phyloP scores from a whole-genome alignment of 768 basidiomycete species.

The Psilocybe tampanensis region DNA sequence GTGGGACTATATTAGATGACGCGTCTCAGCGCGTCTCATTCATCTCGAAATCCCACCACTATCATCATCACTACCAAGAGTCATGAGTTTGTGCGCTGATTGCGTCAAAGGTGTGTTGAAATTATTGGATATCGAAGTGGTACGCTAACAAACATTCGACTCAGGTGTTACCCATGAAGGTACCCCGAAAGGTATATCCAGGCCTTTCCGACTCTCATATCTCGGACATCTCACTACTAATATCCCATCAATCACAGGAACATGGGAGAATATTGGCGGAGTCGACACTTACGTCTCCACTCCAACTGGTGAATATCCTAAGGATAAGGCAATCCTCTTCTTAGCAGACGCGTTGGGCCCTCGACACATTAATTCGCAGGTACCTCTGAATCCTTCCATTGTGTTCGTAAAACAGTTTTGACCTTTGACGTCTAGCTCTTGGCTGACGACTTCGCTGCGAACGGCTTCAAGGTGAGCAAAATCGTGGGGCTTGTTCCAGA shows the following conservation, averaged over 20 bases:
- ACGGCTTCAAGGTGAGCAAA: conserved; percentile 42
- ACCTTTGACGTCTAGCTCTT: conserved; percentile 31
- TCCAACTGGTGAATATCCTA: conserved; percentile 50
- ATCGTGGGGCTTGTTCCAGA: no score
- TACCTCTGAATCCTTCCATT: background rate
- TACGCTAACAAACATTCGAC: background rate
- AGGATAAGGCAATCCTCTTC: conserved; percentile 59
- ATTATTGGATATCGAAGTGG: background rate
- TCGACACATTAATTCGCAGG: conserved; percentile 26
- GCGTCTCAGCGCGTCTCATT: no score
- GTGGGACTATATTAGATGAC: no score
- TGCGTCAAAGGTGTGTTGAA: background rate
- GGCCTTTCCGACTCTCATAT: background rate
- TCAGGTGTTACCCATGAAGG: conserved; percentile 56
- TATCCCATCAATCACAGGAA: conserved; percentile 35
- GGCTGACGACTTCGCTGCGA: conserved; percentile 43
- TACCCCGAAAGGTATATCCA: conserved; percentile 39
- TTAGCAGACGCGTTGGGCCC: conserved; percentile 57
- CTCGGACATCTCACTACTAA: background rate
- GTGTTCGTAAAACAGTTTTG: background rate
- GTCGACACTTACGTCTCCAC: conserved; percentile 56
- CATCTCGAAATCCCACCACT: no score
- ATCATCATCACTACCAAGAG: background rate
- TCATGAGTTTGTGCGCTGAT: conserved; percentile 1
- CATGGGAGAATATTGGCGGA: conserved; percentile 48